Conservation (phyloP, 2,329 filamentous ascomycete genomes). For the Ophiocordyceps sinensis region DNA sequence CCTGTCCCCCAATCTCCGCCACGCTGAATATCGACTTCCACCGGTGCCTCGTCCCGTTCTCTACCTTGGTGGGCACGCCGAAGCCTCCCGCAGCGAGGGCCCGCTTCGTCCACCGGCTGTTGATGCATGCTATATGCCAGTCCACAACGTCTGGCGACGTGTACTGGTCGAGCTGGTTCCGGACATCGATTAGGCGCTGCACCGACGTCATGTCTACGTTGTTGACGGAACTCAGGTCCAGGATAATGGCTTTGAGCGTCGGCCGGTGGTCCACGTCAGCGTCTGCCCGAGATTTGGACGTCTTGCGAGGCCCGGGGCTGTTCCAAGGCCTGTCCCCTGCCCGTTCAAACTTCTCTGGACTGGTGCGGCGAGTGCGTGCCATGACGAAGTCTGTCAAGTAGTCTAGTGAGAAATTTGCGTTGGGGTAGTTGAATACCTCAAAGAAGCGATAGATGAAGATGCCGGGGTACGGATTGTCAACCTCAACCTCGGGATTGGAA, state of each 20-base stretch:
- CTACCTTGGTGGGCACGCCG: slow-evolving; percentile 53
- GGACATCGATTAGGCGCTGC: slow-evolving; percentile 84
- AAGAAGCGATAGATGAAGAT: slow-evolving; percentile 93
- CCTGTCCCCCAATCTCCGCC: slow-evolving; percentile 62
- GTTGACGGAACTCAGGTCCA: slow-evolving; percentile 89
- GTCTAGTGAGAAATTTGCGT: slow-evolving; percentile 78
- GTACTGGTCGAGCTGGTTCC: slow-evolving; percentile 84
- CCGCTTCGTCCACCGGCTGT: slow-evolving; percentile 82
- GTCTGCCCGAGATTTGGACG: slow-evolving; percentile 26
- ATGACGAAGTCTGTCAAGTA: slow-evolving; percentile 57
- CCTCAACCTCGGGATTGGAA: slow-evolving; percentile 68
- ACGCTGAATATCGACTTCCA: slow-evolving; percentile 97
- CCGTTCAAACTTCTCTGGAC: slow-evolving; percentile 46
- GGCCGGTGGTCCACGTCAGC: slow-evolving; percentile 33
- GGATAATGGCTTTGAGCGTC: slow-evolving; percentile 72
- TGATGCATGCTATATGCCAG: slow-evolving; percentile 92
- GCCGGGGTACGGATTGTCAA: slow-evolving; percentile 76
- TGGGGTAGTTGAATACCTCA: slow-evolving; percentile 94
- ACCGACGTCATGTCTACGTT: slow-evolving; percentile 88
- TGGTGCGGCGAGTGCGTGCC: slow-evolving; percentile 60
- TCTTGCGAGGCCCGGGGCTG: slow-evolving; percentile 55
- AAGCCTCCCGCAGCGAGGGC: slow-evolving; percentile 80
- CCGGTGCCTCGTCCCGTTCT: slow-evolving; percentile 37
- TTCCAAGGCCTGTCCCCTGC: slow-evolving; percentile 87
- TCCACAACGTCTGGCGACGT: slow-evolving; percentile 69